These are phyloP conservation scores for Geum urbanum DNA, from an alignment of 306 rosid species.

Conservation along the genomic window DNA sequence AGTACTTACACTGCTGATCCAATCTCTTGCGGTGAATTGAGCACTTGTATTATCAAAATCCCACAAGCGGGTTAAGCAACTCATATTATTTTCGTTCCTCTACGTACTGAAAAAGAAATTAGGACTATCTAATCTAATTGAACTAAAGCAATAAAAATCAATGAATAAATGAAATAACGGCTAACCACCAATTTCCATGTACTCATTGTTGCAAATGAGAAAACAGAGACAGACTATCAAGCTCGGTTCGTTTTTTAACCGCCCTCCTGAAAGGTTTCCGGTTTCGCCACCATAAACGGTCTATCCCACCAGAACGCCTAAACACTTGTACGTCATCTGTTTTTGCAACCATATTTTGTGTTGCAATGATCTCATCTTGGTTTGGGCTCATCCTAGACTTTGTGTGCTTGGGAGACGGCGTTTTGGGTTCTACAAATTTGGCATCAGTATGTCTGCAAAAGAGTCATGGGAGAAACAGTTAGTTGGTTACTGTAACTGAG, in stretches of 20 bases:
- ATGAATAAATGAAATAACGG: conserved; percentile 66
- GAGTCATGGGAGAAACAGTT: conserved; percentile 19
- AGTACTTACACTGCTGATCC: not conserved
- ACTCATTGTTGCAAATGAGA: conserved; percentile 35
- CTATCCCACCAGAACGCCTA: conserved; percentile 50
- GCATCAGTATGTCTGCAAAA: conserved; percentile 45
- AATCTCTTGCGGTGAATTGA: not conserved
- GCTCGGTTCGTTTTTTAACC: conserved; percentile 60
- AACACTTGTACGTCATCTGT: conserved; percentile 28
- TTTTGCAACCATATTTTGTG: conserved; percentile 24
- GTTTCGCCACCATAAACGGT: conserved; percentile 70
- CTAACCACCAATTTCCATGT: conserved; percentile 29
- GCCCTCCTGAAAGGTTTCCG: conserved; percentile 87
- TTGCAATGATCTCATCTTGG: conserved; percentile 28
- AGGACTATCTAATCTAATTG: conserved; percentile 27
- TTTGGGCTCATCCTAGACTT: conserved; percentile 55
- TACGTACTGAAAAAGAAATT: conserved; percentile 18
- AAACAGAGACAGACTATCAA: conserved; percentile 52
- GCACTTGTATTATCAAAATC: not conserved
- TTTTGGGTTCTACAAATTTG: conserved; percentile 71
- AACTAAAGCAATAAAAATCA: conserved; percentile 42
- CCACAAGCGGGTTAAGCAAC: not conserved
- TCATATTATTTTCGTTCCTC: not conserved
- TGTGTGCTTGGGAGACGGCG: conserved; percentile 69
- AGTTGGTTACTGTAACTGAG: not conserved